Conservation (phyloP, 2,329 filamentous ascomycete species). For the Botrytis squamosa region DNA sequence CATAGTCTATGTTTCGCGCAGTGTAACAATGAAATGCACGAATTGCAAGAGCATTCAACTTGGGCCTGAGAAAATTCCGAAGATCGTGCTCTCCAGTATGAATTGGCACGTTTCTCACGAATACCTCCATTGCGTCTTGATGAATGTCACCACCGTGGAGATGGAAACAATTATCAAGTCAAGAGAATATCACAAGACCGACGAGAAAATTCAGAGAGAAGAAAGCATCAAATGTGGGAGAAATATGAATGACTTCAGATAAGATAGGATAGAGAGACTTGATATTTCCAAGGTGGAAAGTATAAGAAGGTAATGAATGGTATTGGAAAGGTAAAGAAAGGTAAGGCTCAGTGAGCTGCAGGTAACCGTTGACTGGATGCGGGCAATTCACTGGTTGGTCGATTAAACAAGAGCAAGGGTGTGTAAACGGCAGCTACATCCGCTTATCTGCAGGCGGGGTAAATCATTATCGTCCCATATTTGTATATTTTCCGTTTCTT, state of each 20-base stretch:
- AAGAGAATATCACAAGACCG: background rate
- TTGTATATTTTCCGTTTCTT: background rate
- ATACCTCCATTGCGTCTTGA: constrained; percentile 46
- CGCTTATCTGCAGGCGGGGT: background rate
- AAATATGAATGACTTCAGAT: background rate
- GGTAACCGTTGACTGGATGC: background rate
- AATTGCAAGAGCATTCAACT: constrained; percentile 43
- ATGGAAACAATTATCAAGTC: background rate
- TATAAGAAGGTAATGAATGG: background rate
- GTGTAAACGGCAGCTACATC: background rate
- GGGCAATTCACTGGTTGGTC: background rate
- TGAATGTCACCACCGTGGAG: background rate
- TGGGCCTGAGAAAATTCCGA: constrained; percentile 42
- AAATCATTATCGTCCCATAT: background rate
- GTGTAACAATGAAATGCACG: constrained; percentile 47
- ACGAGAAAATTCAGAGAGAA: background rate
- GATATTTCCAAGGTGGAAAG: background rate
- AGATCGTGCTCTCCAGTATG: constrained; percentile 46
- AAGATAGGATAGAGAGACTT: background rate
- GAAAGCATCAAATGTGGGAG: background rate
- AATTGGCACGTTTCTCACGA: constrained; percentile 45
- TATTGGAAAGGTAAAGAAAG: background rate
- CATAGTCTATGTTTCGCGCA: constrained; percentile 42
- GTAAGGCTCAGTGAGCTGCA: background rate
- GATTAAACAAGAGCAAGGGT: background rate